Base-by-base conservation (phyloP, 2,329 filamentous ascomycete genomes). In the Stachybotrys echinatus region DNA sequence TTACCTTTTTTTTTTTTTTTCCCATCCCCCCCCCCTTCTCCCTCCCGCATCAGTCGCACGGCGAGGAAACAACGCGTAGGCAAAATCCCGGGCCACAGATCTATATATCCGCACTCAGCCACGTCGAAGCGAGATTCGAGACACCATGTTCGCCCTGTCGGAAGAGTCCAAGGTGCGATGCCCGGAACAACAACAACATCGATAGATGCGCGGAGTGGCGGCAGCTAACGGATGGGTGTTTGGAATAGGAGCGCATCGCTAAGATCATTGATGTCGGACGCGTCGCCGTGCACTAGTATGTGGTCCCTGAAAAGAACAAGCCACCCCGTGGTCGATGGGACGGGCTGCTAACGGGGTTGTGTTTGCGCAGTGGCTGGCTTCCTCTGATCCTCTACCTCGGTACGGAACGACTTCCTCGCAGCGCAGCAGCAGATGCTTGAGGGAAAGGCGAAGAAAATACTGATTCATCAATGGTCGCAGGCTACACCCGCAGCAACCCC, bases 301-400 rank as follows among this genome's bases (percentile, higher is more conserved):
- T 67, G 23, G 47, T 40, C 17, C 8, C 18, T 1, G n/a, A n/a
- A n/a, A n/a, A n/a, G n/a, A n/a, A n/a, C n/a, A n/a, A n/a, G n/a
- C n/a, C n/a, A n/a, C n/a, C n/a, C n/a, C n/a, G n/a, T n/a, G n/a
- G n/a, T n/a, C n/a, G n/a, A n/a, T n/a, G n/a, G 5, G 27, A 37
- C 23, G 14, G 14, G 20, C 17, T 17, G 14, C 8, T 19, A 43
- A 18, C 5, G 39, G 17, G 12, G 2, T 19, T 20, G 3, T 53
- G 55, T 71, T 48, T 42, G 48, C 50, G 48, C 62, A 95, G 90
- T 79, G 94, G 94, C 70, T 99, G 97, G 73, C 83, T 99, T 52
- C 94, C 94, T 62, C 74, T 99, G 71, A 95, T 99, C 69, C 81
- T 99, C 71, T 99, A 97, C 73, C 87, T 99, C 63, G 94, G 89